Conservation (phyloP, 805 yeast genomes). For the Ogataea minuta region DNA sequence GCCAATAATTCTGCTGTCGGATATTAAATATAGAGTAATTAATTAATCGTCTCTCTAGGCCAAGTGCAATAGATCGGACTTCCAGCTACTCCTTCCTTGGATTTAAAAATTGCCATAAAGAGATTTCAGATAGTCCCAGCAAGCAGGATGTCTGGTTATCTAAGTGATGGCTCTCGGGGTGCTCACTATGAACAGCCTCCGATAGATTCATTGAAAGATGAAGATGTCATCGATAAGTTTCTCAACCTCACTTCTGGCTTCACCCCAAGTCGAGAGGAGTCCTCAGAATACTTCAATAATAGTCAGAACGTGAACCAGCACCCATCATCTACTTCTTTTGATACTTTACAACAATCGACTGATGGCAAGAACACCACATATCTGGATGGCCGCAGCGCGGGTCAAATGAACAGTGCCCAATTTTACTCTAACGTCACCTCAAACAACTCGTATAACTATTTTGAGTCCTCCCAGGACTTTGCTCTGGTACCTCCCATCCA, state of each 20-base stretch:
- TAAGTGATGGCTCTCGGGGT: conserved; percentile 1
- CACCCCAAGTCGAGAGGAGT: conserved; percentile 3
- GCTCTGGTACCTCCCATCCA: background rate
- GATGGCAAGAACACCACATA: background rate
- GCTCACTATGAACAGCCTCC: background rate
- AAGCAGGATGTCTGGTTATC: conserved; percentile 1
- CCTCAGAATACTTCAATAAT: background rate
- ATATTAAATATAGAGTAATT: background rate
- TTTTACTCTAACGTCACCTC: background rate
- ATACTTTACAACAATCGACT: background rate
- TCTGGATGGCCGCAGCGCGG: background rate
- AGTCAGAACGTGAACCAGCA: background rate
- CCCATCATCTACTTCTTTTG: background rate
- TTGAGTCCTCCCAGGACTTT: conserved; percentile 1
- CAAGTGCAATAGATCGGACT: too few species aligned
- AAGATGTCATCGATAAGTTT: conserved; percentile 10
- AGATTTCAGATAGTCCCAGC: background rate
- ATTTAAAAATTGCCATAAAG: too few species aligned
- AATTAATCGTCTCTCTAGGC: background rate
- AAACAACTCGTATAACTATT: conserved; percentile 1
- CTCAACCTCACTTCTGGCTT: conserved; percentile 4
- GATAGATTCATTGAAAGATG: conserved; percentile 1
- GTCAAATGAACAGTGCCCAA: background rate
- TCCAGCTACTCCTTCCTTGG: too few species aligned
- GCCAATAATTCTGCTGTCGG: background rate